Conservation (phyloP, 805 yeast genomes). For the Barnettozyma wickerhamii region DNA sequence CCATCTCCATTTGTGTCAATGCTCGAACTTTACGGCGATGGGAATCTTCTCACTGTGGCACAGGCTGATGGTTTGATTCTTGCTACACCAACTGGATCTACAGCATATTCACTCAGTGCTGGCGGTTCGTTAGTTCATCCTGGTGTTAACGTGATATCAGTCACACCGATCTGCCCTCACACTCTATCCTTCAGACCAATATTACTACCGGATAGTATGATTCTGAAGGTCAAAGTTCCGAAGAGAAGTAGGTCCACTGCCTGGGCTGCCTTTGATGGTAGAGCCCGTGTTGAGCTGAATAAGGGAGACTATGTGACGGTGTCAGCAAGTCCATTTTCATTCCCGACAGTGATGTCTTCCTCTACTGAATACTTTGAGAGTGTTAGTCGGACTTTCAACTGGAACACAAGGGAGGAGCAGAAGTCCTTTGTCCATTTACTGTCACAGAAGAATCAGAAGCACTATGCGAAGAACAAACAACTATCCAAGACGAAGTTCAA, state of each 20-base stretch:
- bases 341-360: conserved; percentile 83
- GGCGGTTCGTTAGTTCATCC: conserved; percentile 96
- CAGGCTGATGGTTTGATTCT: conserved; percentile 93
- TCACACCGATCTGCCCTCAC: conserved; percentile 96
- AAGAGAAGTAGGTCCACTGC: conserved; percentile 81
- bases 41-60: conserved; percentile 76
- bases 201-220: conserved; percentile 89
- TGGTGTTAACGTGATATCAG: conserved; percentile 84
- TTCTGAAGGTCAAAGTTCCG: conserved; percentile 78
- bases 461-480: conserved; percentile 30
- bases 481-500: conserved; percentile 22
- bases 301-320: conserved; percentile 85
- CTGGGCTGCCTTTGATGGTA: conserved; percentile 96
- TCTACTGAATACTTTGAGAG: conserved; percentile 78
- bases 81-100: conserved; percentile 95
- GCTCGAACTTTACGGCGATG: conserved; percentile 87
- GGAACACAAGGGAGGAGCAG: conserved; percentile 91
- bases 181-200: conserved; percentile 91
- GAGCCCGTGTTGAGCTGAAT: conserved; percentile 72
- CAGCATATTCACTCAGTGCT: conserved; percentile 92
- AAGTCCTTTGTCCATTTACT: conserved; percentile 67
- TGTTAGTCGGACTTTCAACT: conserved; percentile 80
- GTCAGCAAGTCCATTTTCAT: conserved; percentile 84
- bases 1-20: conserved; percentile 90
- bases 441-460: conserved; percentile 51